Conservation (phyloP, 345 rosid genomes). For the Orychophragmus violaceus region DNA sequence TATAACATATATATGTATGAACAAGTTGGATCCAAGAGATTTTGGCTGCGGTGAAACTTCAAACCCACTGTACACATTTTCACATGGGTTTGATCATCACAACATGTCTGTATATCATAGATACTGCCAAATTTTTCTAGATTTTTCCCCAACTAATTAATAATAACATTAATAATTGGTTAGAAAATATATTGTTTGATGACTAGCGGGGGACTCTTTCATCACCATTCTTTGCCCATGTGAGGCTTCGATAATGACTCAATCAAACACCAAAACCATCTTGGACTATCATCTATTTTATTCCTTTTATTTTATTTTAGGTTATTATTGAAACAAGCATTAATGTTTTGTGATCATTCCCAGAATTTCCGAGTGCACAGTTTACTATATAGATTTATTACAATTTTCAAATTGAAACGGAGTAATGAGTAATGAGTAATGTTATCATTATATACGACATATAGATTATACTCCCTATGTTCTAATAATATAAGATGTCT, state of each 20-base stretch:
- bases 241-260: constrained; percentile 39
- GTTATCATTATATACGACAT: not conserved
- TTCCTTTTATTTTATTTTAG: too few species aligned
- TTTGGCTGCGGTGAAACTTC: constrained; percentile 34
- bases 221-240: constrained; percentile 53
- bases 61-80: constrained; percentile 25
- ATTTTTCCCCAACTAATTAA: constrained; percentile 30
- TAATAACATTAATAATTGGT: constrained; percentile 9
- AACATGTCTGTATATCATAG: constrained; percentile 35
- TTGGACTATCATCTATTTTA: constrained; percentile 4
- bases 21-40: constrained; percentile 27
- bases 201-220: constrained; percentile 43
- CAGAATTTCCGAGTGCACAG: constrained; percentile 17
- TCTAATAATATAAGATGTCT: too few species aligned
- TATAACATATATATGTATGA: not conserved
- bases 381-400: constrained; percentile 7
- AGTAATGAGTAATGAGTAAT: too few species aligned
- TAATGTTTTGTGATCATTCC: constrained; percentile 2
- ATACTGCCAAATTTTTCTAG: constrained; percentile 32
- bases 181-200: not conserved
- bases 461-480: too few species aligned
- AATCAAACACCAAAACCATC: constrained; percentile 21
- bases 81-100: constrained; percentile 43
- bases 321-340: constrained; percentile 14
- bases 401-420: not conserved